Evolutionary conservation across 441 rosid genomes (phyloP).

Genomic region (Erodium trifolium): DNA sequence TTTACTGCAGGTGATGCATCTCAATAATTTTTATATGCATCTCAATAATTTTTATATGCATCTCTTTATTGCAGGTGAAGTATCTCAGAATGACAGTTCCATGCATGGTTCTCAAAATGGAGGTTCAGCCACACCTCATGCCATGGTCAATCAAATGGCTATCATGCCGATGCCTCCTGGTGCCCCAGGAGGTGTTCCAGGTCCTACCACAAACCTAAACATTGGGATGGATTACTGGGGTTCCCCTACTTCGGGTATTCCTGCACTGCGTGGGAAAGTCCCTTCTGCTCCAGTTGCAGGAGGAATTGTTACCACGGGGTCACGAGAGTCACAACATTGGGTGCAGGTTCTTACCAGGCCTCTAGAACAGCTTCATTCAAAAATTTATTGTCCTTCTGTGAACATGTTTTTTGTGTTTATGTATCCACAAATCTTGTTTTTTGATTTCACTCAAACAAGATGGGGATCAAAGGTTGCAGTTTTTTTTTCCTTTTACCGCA

Average conservation of each 20-base stretch:
- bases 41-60: constrained; percentile 11
- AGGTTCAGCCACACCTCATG: constrained; percentile 36
- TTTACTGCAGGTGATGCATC: constrained; percentile 48
- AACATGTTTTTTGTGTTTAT: too few relatives aligned
- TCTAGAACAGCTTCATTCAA: neutral
- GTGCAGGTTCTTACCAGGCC: constrained; percentile 46
- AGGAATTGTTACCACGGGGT: constrained; percentile 43
- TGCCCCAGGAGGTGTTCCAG: constrained; percentile 48
- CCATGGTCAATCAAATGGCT: constrained; percentile 42
- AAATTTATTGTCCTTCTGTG: too few relatives aligned
- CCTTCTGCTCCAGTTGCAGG: constrained; percentile 63
- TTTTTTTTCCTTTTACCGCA: neutral
- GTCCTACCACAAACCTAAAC: constrained; percentile 80
- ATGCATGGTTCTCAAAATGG: constrained; percentile 59
- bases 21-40: constrained; percentile 26
- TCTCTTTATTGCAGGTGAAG: constrained; percentile 39
- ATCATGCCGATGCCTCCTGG: constrained; percentile 45
- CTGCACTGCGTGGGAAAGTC: constrained; percentile 62
- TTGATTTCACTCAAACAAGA: too few relatives aligned
- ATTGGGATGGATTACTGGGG: constrained; percentile 98
- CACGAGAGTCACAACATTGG: constrained; percentile 82
- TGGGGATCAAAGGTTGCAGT: too few relatives aligned
- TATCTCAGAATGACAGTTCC: constrained; percentile 67
- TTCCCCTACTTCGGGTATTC: constrained; percentile 49
- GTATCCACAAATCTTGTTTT: too few relatives aligned